Evolutionary conservation across 139 green algal species (phyloP).

Genomic region (Picocystis salinarum): DNA sequence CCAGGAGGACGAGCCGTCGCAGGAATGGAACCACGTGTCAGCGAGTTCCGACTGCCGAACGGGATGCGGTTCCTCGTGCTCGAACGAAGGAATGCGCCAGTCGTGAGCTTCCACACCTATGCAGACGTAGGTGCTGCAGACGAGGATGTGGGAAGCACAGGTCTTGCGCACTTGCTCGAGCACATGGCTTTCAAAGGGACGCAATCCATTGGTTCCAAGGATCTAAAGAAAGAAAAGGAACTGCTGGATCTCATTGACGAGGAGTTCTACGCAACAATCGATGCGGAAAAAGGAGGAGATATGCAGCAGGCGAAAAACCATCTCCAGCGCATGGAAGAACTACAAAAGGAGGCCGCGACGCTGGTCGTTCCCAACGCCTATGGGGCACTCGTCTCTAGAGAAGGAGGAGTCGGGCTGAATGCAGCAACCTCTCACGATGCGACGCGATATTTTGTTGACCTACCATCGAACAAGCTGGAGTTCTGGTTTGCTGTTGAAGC

Average conservation of each 20-base stretch:
- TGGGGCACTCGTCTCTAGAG: conserved; percentile 31
- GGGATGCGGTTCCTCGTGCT: conserved; percentile 71
- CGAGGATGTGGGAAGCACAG: conserved; percentile 45
- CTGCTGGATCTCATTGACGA: conserved; percentile 54
- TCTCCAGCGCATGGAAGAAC: background rate
- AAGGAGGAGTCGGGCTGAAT: conserved; percentile 67
- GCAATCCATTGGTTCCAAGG: conserved; percentile 19
- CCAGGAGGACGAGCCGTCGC: no score
- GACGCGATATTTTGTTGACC: conserved; percentile 39
- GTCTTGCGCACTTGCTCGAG: conserved; percentile 70
- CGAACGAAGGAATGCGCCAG: conserved; percentile 35
- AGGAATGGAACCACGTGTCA: conserved; percentile 35
- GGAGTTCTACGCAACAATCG: conserved; percentile 4
- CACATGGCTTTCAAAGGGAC: conserved; percentile 33
- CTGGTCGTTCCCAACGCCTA: conserved; percentile 56
- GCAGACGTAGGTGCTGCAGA: conserved; percentile 55
- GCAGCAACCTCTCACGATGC: conserved; percentile 62
- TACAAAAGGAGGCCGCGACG: conserved; percentile 2
- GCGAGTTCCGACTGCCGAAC: conserved; percentile 62
- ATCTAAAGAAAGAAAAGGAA: conserved; percentile 20
- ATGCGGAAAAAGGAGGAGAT: background rate
- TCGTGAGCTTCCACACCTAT: conserved; percentile 50
- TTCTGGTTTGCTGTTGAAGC: conserved; percentile 78
- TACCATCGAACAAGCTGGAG: conserved; percentile 40
- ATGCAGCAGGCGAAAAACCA: conserved; percentile 16